Base-by-base conservation (phyloP, 2,329 filamentous ascomycete genomes). In the Tolypocladium ophioglossoides region DNA sequence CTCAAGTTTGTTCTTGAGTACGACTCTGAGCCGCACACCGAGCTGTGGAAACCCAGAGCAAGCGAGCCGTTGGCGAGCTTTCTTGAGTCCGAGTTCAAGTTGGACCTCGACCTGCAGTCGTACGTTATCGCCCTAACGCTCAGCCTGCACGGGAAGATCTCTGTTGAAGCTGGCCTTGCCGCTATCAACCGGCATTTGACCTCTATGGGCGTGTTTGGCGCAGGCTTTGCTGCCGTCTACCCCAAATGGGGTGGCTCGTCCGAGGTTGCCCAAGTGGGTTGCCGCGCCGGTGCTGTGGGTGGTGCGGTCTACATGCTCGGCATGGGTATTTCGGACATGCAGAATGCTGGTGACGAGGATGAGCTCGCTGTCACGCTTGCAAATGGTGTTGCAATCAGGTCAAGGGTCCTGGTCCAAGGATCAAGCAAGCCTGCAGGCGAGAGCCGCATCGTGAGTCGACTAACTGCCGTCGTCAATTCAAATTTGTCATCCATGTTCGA, bases 191-290 rank as follows among this genome's bases (percentile, higher is more conserved):
- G 85, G 47, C 91, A 99, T 69, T 74, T 97, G 51, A 80, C 82
- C 16, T 96, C 92, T 0, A 91, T 95, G 70, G 91, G 92, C 9
- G 74, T 89, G 5, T 92, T 96, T 62, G 92, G 92, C 0, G 81
- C 87, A 50, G 91, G 92, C 11, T 97, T 97, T 66, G 89, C 89
- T 52, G 89, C 90, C 49, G 83, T 99, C 14, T 82, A 95, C 60
- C 86, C 91, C 24, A 96, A 96, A 76, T 99, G 91, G 86, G 92
- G 92, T 49, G 91, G 92, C 32, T 77, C 87, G 49, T 87, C 90
- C 35, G 92, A 99, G 70, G 83, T 97, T 56, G 84, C 88, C 34
- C 92, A 99, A 74, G 91, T 96, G 27, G 89, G 85, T 5, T 97
- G 94, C 67, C 87, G 92, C 61, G 90, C 92, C 40, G 85, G 86